Evolutionary conservation across 176 grass and related monocot species (phyloP).

Genomic region (Lolium rigidum): DNA sequence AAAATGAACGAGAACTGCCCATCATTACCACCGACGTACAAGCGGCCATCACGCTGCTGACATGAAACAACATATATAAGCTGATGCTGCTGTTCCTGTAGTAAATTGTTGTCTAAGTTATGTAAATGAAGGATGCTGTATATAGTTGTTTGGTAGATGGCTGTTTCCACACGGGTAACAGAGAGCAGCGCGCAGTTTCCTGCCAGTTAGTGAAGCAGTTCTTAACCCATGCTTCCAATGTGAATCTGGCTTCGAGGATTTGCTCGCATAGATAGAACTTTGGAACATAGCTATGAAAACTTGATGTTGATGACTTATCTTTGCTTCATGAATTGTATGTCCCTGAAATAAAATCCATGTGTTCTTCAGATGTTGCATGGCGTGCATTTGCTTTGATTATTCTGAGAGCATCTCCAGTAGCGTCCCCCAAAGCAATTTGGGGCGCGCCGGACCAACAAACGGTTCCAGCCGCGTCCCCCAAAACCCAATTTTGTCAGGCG

Average conservation of each 20-base stretch:
- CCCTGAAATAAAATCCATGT: background rate
- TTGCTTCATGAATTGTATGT: constrained; percentile 15
- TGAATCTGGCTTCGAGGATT: constrained; percentile 28
- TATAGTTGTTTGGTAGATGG: constrained; percentile 29
- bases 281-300: background rate
- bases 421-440: no score
- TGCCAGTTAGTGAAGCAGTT: constrained; percentile 19
- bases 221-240: background rate
- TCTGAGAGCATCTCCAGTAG: no score
- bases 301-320: background rate
- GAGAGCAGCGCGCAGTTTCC: background rate
- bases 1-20: constrained; percentile 98
- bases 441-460: no score
- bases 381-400: background rate
- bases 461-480: no score
- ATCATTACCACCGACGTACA: constrained; percentile 79
- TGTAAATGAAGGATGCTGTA: constrained; percentile 34
- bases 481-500: no score
- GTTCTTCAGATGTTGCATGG: background rate
- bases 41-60: constrained; percentile 72
- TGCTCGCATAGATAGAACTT: constrained; percentile 26
- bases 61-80: background rate
- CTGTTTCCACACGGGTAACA: constrained; percentile 3
- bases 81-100: background rate
- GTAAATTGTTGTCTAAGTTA: constrained; percentile 24